Percentiles rank a stretch among this genome's conserved stretches.
These are phyloP conservation scores for Tylopilus intermedius DNA, from an alignment of 768 basidiomycete species.

Conservation along the genomic window DNA sequence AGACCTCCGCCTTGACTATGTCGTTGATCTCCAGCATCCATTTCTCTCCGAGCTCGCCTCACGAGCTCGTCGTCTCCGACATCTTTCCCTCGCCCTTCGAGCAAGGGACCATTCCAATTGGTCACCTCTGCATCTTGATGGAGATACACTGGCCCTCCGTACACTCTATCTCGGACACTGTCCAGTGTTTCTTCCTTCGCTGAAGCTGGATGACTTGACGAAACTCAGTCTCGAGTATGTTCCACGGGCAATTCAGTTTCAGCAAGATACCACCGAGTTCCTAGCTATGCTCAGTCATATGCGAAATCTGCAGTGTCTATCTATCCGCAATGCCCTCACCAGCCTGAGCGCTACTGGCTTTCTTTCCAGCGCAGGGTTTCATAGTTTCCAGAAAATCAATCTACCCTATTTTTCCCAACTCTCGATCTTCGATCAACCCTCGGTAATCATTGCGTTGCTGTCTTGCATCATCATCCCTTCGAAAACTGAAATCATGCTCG, in stretches of 20 bases:
- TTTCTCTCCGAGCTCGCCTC: neutral
- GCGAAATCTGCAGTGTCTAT: neutral
- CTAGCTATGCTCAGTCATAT: neutral
- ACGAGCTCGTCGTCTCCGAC: neutral
- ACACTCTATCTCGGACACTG: neutral
- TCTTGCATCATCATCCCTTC: neutral
- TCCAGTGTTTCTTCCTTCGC: neutral
- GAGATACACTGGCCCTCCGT: neutral
- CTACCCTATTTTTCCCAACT: neutral
- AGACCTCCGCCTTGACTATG: neutral
- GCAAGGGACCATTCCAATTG: neutral
- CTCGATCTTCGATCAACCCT: neutral
- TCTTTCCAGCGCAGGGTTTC: neutral
- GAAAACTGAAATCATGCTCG: neutral
- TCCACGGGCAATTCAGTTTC: neutral
- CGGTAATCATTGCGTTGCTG: neutral
- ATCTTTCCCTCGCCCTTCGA: neutral
- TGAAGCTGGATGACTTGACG: neutral
- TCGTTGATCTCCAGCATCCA: too few species aligned
- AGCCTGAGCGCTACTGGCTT: neutral
- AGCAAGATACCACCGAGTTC: neutral
- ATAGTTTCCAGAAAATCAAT: neutral
- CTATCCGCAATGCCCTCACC: neutral
- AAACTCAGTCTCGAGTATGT: neutral
- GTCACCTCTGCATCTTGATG: neutral